Base-by-base conservation (phyloP, 192 early-diverging fungal species). In the Gigaspora rosea region DNA sequence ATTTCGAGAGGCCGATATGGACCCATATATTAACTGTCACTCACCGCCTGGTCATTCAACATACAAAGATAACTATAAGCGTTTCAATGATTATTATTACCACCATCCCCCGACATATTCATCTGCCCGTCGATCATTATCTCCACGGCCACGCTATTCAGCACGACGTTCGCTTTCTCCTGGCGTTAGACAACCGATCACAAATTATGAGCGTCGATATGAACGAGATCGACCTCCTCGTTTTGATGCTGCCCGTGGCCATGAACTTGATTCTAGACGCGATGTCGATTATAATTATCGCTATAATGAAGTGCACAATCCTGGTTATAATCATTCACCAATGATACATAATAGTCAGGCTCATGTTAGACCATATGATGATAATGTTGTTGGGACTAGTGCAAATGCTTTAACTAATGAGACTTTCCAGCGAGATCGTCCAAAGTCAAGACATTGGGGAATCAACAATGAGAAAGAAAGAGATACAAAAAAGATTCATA, bases 171-270 rank as follows among this genome's bases (percentile, higher is more conserved):
- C 64, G 8, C 36, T 46, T 46, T 66, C 64, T n/a, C 64, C 64
- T 46, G 41, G 41, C n/a, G 9, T 41, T 48, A 66, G 64, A 48
- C 2, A n/a, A 66, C 18, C 64, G n/a, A 66, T 47, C n/a, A 16
- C 64, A 47, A 36, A 32, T 18, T 48, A 66, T 33, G 64, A 66
- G 18, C 64, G 64, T 66, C 64, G 64, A 66, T 47, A 66, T 66
- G 64, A 66, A n/a, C 64, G 64, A 18, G 36, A 66, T 66, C 64
- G 64, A 11, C 35, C 36, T n/a, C 64, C 64, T 66, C 64, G 64
- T 9, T 66, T 41, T 66, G 64, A 66, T 66, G 16, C 32, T 8
- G 18, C n/a, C n/a, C 33, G 36, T 48, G 64, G 46, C 16, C 33
- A 66, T 66, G 64, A 66, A 20, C 46, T 66, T 48, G 64, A 66